These are phyloP conservation scores for Mycosphaerella arachidis DNA, from an alignment of 2,329 filamentous ascomycete genomes.

Conservation along the genomic window DNA sequence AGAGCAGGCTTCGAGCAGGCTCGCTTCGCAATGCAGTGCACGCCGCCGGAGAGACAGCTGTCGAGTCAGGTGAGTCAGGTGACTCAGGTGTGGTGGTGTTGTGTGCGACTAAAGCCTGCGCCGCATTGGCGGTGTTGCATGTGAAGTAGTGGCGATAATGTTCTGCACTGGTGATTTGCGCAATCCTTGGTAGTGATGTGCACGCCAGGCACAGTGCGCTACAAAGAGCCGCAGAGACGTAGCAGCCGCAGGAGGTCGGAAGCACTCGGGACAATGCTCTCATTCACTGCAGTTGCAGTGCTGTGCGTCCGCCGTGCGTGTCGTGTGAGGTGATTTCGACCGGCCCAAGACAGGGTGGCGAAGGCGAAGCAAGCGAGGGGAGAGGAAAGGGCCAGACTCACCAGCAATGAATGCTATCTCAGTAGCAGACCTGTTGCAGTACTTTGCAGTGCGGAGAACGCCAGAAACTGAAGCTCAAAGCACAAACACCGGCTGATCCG, in stretches of 20 bases:
- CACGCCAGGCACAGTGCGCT: not conserved
- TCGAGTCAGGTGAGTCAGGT: not conserved
- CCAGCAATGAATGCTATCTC: not conserved
- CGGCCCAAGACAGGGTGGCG: not conserved
- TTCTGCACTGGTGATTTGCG: not conserved
- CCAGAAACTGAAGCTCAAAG: conserved; percentile 7
- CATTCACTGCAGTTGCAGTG: not conserved
- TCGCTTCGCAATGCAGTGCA: not conserved
- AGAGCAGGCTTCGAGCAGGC: not conserved
- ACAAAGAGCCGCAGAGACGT: not conserved
- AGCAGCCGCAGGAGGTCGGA: conserved; percentile 1
- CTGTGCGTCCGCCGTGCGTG: not conserved
- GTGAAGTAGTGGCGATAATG: not conserved
- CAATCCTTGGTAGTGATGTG: not conserved
- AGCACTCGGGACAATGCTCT: not conserved
- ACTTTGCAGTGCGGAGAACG: not conserved
- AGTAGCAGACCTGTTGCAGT: not conserved
- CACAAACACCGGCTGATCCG: conserved; percentile 8
- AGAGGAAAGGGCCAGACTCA: conserved; percentile 1
- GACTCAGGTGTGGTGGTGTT: not conserved
- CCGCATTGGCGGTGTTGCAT: not conserved
- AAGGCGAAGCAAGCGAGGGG: not conserved
- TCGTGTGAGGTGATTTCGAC: not conserved
- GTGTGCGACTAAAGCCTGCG: not conserved
- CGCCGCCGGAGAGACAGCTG: not conserved